Conservation (phyloP, 768 basidiomycete species). For the Phylloporus rhodoxanthus region DNA sequence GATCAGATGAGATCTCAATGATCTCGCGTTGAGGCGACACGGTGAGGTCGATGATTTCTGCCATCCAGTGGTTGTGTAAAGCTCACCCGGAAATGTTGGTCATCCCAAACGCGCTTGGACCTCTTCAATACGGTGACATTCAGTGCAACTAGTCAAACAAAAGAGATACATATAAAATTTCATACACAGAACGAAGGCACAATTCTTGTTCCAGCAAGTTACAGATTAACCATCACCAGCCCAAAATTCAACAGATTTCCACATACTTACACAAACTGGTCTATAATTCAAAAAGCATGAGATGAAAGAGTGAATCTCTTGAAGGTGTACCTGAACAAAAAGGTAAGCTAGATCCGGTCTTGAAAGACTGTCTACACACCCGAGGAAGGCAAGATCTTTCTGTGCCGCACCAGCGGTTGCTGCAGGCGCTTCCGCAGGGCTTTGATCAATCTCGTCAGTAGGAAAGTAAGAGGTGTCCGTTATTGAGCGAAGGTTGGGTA, state of each 20-base stretch:
- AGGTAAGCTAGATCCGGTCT: slow-evolving; percentile 1
- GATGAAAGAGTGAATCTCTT: slow-evolving; percentile 68
- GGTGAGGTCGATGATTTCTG: slow-evolving; percentile 33
- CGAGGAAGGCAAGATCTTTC: slow-evolving; percentile 64
- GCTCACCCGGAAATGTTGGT: neutral
- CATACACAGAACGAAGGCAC: neutral
- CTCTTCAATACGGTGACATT: too few relatives aligned
- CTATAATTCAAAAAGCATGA: slow-evolving; percentile 38
- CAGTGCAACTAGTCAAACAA: too few relatives aligned
- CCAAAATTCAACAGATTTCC: neutral
- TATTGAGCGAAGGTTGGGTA: slow-evolving; percentile 89
- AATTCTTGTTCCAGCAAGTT: neutral
- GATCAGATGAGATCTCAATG: slow-evolving; percentile 30
- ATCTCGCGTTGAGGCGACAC: slow-evolving; percentile 24
- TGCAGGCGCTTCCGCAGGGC: slow-evolving; percentile 39
- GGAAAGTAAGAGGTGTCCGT: slow-evolving; percentile 99
- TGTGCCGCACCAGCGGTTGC: slow-evolving; percentile 37
- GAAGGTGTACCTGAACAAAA: slow-evolving; percentile 60
- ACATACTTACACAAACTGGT: neutral
- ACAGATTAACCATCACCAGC: slow-evolving; percentile 1
- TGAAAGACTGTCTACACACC: slow-evolving; percentile 34
- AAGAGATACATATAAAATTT: neutral
- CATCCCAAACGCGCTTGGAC: too few relatives aligned
- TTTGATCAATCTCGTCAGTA: slow-evolving; percentile 87
- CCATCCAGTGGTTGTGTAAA: slow-evolving; percentile 13